Evolutionary conservation across 2,329 filamentous ascomycete genomes (phyloP), one percentile per base, ranked within the genome.

Genomic region (Aspergillus tamarii): DNA sequence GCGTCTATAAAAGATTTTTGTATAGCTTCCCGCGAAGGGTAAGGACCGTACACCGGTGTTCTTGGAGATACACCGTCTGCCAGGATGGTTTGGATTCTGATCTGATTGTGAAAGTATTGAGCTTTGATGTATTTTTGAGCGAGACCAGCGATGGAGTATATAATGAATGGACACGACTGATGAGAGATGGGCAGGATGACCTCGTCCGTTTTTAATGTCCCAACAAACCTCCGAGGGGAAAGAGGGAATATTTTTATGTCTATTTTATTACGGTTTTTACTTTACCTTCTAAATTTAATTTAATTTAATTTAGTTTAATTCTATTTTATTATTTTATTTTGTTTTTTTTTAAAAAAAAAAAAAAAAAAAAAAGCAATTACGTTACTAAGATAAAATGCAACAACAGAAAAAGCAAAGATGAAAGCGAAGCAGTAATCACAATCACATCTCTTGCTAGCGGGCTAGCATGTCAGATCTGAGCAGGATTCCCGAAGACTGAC

Each of bases 401-500:
- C 23, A 16, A 5, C 8, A 41, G 36, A 52, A 52, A 32, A 52
- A n/a, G 28, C 26, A 52, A 52, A 26, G 19, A 19, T 32, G 48
- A 55, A 11, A 55, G 4, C 19, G 21, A 19, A 39, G n/a, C n/a
- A 14, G 14, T 9, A 54, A 12, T n/a, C 28, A 26, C 23, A 34
- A 34, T 21, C 14, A 11, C n/a, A 32, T 54, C n/a, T 19, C 30
- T n/a, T 32, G n/a, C 28, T 30, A 32, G 48, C 32, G 52, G 21
- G 50, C 30, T 12, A 23, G 50, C 50, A 54, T 54, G 50, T 36
- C 28, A 54, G 50, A 55, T 55, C 52, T 39, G 7, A 55, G 52
- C 10, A n/a, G n/a, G 19, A 19, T 39, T 55, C 52, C 62, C 59
- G 45, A 57, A 34, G 21, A 36, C 57, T 21, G 56, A 59, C 52